Evolutionary conservation across 2,329 filamentous ascomycete species (phyloP).

Genomic region (Calonectria henricotiae): DNA sequence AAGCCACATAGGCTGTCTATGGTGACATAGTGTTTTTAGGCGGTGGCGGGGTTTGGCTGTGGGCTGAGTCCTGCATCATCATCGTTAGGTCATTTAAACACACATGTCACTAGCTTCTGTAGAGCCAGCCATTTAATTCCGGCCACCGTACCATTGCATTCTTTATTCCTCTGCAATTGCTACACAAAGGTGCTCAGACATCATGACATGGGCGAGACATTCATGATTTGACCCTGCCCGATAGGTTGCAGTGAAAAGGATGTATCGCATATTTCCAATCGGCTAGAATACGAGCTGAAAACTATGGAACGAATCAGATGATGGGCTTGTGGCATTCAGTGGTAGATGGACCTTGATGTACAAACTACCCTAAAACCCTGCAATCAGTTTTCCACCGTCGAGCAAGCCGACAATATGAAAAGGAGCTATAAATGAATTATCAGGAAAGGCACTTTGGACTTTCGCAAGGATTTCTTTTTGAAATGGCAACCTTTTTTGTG

Average conservation of each 20-base stretch:
- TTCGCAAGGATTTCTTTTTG: too few relatives aligned
- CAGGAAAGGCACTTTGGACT: too few relatives aligned
- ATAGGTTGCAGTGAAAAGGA: not conserved
- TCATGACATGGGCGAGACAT: not conserved
- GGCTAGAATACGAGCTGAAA: constrained; percentile 8
- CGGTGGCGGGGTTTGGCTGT: not conserved
- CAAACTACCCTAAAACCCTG: not conserved
- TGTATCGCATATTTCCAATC: not conserved
- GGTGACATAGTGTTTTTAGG: not conserved
- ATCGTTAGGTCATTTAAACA: not conserved
- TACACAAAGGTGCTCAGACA: not conserved
- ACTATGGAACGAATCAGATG: constrained; percentile 3
- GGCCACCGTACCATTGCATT: not conserved
- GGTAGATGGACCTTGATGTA: not conserved
- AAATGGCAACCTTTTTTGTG: not conserved
- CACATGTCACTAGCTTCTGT: too few relatives aligned
- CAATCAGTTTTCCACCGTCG: not conserved
- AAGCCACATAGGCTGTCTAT: not conserved
- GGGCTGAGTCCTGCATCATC: not conserved
- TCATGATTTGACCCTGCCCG: not conserved
- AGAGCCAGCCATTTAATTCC: not conserved
- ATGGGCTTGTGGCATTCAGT: not conserved
- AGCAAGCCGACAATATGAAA: too few relatives aligned
- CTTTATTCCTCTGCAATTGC: not conserved
- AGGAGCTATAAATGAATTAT: not conserved